phyloP scores from a whole-genome alignment of 1,139 yeast genomes.

The Fermentozyma sake region DNA sequence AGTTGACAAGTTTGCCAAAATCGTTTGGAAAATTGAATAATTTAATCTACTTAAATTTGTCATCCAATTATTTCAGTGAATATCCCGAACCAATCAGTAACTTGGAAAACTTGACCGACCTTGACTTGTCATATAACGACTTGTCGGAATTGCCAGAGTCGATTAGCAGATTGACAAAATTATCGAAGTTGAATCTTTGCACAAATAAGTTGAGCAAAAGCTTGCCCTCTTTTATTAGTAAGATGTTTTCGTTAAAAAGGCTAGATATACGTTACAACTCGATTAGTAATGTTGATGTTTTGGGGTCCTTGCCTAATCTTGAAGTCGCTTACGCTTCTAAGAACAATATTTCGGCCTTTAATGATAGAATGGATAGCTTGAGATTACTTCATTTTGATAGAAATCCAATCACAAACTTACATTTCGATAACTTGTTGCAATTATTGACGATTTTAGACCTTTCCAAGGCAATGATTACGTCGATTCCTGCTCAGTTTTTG shows the following conservation, averaged over 20 bases:
- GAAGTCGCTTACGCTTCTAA: constrained; percentile 75
- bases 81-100: constrained; percentile 72
- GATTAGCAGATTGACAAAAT: constrained; percentile 51
- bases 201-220: constrained; percentile 63
- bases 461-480: constrained; percentile 76
- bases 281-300: constrained; percentile 58
- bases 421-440: constrained; percentile 52
- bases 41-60: constrained; percentile 62
- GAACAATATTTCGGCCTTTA: constrained; percentile 70
- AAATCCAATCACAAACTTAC: constrained; percentile 74
- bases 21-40: constrained; percentile 52
- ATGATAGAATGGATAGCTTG: constrained; percentile 55
- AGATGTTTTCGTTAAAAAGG: constrained; percentile 57
- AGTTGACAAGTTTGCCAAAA: constrained; percentile 61
- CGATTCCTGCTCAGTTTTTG: constrained; percentile 64
- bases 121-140: constrained; percentile 82
- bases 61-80: constrained; percentile 69
- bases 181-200: constrained; percentile 69
- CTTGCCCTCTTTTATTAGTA: constrained; percentile 51
- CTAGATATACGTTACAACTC: constrained; percentile 77
- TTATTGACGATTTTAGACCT: constrained; percentile 71
- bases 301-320: constrained; percentile 60
- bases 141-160: constrained; percentile 58
- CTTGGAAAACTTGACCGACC: constrained; percentile 54
- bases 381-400: constrained; percentile 52